Percentiles rank a stretch among this genome's conserved stretches.
These are phyloP conservation scores for Cryoendolithus antarcticus DNA, from an alignment of 2,329 filamentous ascomycete species.

Conservation along the genomic window DNA sequence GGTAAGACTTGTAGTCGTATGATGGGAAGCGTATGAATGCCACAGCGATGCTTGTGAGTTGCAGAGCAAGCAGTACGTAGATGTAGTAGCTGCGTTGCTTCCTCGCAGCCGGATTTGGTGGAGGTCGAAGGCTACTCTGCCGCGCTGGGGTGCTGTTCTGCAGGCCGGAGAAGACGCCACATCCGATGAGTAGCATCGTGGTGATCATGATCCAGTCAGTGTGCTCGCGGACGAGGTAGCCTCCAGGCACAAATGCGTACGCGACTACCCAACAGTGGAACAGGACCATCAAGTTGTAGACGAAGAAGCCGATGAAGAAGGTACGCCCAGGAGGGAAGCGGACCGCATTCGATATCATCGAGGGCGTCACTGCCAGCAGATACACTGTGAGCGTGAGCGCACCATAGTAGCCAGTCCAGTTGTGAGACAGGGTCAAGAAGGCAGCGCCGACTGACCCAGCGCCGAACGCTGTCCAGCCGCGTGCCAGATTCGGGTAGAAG, in stretches of 20 bases:
- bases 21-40: slow-evolving; percentile 86
- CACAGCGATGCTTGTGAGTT: slow-evolving; percentile 65
- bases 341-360: slow-evolving; percentile 63
- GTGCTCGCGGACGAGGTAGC: slow-evolving; percentile 79
- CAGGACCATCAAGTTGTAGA: slow-evolving; percentile 91
- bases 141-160: slow-evolving; percentile 36
- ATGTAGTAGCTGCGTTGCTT: slow-evolving; percentile 55
- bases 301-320: slow-evolving; percentile 77
- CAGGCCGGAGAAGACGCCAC: slow-evolving; percentile 62
- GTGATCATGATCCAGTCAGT: slow-evolving; percentile 91
- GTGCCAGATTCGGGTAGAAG: slow-evolving; percentile 55
- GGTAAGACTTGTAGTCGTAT: slow-evolving; percentile 84
- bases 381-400: slow-evolving; percentile 65
- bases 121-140: slow-evolving; percentile 17
- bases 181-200: slow-evolving; percentile 74
- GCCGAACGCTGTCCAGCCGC: slow-evolving; percentile 69
- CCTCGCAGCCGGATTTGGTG: slow-evolving; percentile 34
- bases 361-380: slow-evolving; percentile 64
- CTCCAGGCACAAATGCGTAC: slow-evolving; percentile 94
- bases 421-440: slow-evolving; percentile 59
- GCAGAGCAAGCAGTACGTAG: slow-evolving; percentile 61
- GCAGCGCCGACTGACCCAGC: slow-evolving; percentile 68
- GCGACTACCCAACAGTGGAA: slow-evolving; percentile 98
- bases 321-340: slow-evolving; percentile 64
- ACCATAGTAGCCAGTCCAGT: slow-evolving; percentile 87